phyloP scores from a whole-genome alignment of 352 stramenopile genomes.

The Phytophthora capsici region DNA sequence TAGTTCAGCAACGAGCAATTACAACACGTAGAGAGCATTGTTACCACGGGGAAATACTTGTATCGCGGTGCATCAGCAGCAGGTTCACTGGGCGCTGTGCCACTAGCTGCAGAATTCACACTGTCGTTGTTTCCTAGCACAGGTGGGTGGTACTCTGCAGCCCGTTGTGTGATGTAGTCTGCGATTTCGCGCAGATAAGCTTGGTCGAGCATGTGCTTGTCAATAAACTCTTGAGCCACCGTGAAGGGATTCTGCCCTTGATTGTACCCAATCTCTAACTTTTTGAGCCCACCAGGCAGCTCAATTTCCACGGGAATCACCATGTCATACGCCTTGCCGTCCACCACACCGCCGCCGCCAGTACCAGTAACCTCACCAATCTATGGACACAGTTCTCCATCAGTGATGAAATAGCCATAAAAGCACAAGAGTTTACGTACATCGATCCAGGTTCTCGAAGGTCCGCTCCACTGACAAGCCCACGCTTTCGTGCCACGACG shows the following conservation, averaged over 20 bases:
- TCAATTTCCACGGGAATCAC: conserved; percentile 98
- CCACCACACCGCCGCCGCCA: conserved; percentile 85
- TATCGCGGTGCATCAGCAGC: conserved; percentile 30
- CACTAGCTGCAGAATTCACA: conserved; percentile 31
- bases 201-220: conserved; percentile 95
- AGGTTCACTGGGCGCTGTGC: conserved; percentile 4
- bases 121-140: conserved; percentile 55
- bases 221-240: conserved; percentile 96
- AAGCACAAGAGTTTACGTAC: conserved; percentile 46
- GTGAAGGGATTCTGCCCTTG: conserved; percentile 97
- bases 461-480: conserved; percentile 94
- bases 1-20: conserved; percentile 13
- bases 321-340: conserved; percentile 95
- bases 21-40: neutral
- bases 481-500: conserved; percentile 93
- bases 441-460: conserved; percentile 95
- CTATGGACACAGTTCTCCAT: conserved; percentile 29
- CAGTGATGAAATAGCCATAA: neutral
- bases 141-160: conserved; percentile 79
- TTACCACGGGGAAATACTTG: conserved; percentile 78
- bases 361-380: conserved; percentile 90
- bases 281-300: conserved; percentile 89
- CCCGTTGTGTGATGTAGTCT: conserved; percentile 95
- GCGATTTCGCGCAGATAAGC: conserved; percentile 94
- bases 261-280: conserved; percentile 98